Conservation (phyloP, 805 yeast genomes). For the Tetrapisispora pingtungensis region DNA sequence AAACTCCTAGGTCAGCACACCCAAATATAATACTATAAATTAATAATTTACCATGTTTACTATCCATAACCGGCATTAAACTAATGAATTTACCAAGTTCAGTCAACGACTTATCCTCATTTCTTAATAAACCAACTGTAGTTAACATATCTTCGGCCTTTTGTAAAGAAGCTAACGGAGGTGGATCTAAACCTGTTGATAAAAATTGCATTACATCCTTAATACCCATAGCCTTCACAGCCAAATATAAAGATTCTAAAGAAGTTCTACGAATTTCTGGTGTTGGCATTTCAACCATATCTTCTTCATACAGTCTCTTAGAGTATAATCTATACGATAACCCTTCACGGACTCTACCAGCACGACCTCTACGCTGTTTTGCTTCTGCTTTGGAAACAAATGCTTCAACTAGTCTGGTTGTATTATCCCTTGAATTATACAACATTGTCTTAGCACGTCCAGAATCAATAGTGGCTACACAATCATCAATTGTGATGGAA, state of each 20-base stretch:
- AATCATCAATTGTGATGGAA: slow-evolving; percentile 91
- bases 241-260: slow-evolving; percentile 69
- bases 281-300: slow-evolving; percentile 62
- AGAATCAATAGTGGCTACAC: slow-evolving; percentile 81
- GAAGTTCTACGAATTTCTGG: slow-evolving; percentile 87
- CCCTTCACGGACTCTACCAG: slow-evolving; percentile 90
- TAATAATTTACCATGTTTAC: slow-evolving; percentile 73
- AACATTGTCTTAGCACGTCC: slow-evolving; percentile 76
- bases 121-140: slow-evolving; percentile 63
- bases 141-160: slow-evolving; percentile 39
- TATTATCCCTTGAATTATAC: slow-evolving; percentile 57
- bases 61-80: slow-evolving; percentile 70
- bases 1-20: slow-evolving; percentile 64
- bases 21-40: slow-evolving; percentile 77
- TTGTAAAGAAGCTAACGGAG: slow-evolving; percentile 34
- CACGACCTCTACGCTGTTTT: slow-evolving; percentile 89
- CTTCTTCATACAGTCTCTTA: slow-evolving; percentile 40
- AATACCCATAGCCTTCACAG: slow-evolving; percentile 85
- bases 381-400: slow-evolving; percentile 91
- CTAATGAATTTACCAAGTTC: slow-evolving; percentile 74
- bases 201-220: slow-evolving; percentile 60
- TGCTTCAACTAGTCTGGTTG: slow-evolving; percentile 61
- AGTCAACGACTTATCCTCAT: slow-evolving; percentile 41
- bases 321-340: slow-evolving; percentile 75
- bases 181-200: slow-evolving; percentile 73